A percentile compares a stretch with the other conserved stretches of the same genome.
Conservation (phyloP, 306 rosid genomes). For the Pterocarpus santalinus region DNA sequence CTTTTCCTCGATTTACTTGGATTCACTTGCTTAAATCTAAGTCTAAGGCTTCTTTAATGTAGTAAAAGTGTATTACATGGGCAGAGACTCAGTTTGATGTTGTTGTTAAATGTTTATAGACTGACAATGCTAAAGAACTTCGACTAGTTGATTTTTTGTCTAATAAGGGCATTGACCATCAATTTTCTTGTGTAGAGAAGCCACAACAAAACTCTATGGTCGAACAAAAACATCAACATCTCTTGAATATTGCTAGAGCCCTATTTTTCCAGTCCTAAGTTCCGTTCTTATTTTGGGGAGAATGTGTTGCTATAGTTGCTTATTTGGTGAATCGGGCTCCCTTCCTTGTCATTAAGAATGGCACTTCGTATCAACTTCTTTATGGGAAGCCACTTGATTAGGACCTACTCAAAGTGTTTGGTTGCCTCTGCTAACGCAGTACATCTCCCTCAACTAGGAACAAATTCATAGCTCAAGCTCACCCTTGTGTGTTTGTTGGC, state of each 20-base stretch:
- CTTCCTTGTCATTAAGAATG: accelerated
- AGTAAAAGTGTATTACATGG: neutral
- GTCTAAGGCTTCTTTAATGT: neutral
- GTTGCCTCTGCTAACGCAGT: neutral
- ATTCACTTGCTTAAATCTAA: neutral
- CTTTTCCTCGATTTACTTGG: neutral
- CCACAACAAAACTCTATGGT: too few species aligned
- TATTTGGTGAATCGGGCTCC: too few species aligned
- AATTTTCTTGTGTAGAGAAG: too few species aligned
- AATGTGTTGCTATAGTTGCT: too few species aligned
- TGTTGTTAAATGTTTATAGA: too few species aligned
- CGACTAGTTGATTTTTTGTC: too few species aligned
- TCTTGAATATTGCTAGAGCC: too few species aligned
- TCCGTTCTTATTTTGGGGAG: too few species aligned
- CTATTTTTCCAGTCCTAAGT: too few species aligned
- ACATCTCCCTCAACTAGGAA: neutral
- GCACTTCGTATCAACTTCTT: neutral
- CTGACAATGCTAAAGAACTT: too few species aligned
- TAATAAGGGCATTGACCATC: too few species aligned
- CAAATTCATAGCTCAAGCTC: neutral
- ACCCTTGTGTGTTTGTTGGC: neutral
- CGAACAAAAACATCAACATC: too few species aligned
- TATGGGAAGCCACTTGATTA: neutral
- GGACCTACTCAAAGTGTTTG: accelerated
- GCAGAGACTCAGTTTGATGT: neutral